phyloP scores from a whole-genome alignment of 2,329 filamentous ascomycete genomes.

The Cordyceps tenuipes region DNA sequence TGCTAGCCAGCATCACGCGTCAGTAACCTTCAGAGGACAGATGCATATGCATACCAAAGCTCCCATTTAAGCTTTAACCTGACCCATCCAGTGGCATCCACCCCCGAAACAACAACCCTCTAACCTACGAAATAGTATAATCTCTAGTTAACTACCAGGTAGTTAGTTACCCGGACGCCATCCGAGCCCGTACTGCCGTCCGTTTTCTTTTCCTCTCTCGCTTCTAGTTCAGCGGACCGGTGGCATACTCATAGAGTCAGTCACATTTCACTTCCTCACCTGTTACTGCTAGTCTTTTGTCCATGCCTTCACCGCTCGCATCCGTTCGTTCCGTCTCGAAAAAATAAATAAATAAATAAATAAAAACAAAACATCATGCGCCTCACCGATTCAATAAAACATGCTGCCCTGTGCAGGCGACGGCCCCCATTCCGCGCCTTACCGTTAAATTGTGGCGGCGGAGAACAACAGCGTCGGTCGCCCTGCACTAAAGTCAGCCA shows the following conservation, averaged over 20 bases:
- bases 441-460: background rate
- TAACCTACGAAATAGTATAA: too few species aligned
- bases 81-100: background rate
- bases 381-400: background rate
- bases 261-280: background rate
- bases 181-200: background rate
- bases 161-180: background rate
- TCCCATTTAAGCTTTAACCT: background rate
- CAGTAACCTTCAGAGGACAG: too few species aligned
- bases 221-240: background rate
- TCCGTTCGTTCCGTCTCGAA: background rate
- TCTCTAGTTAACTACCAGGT: too few species aligned
- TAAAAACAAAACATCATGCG: background rate
- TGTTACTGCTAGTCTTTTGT: background rate
- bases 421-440: too few species aligned
- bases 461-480: background rate
- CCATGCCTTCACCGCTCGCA: background rate
- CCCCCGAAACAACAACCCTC: background rate
- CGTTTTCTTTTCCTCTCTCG: background rate
- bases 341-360: background rate
- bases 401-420: background rate
- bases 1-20: background rate
- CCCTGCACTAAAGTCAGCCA: background rate
- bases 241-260: background rate
- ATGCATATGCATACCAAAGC: background rate